Base-by-base conservation (phyloP, 192 early-diverging fungal species). In the Podila epicladia region DNA sequence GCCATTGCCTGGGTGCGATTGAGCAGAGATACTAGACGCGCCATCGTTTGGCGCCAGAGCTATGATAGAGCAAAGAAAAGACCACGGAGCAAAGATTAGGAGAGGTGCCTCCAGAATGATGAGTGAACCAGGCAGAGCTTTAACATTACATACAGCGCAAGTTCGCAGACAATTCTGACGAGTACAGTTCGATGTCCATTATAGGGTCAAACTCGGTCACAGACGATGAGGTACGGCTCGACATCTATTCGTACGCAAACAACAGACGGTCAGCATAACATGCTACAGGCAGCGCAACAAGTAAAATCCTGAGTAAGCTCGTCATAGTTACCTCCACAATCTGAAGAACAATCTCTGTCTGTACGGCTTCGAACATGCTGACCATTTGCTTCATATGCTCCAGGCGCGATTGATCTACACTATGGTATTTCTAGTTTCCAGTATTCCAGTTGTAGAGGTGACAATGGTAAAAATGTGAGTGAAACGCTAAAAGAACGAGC, bases 381-480 rank as follows among this genome's bases (percentile, higher is more conserved):
- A 85, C 58, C 8, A 48, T 69, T 28, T 77, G 74, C 69, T 85
- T 82, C 50, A 85, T 33, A 69, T 85, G 65, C 11, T 72, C 71
- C 2, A 71, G 68, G 38, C 84, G 78, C 7, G 26, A 59, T 45
- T 82, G 69, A 70, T 85, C 84, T 29, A 85, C 51, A 28, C 50
- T 32, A 74, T 85, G 79, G 48, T 67, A 82, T 74, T 74, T 82
- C 84, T 85, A 73, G 41, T 48, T 24, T 64, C 28, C 64, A 65
- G 24, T 17, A n/a, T 38, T 64, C 62, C 15, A 58, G 5, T 15
- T 37, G 35, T 11, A 17, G 0, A 45, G 17, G 12, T 45, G 41
- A 45, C 41, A 45, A 15, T 15, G 41, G 15, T 2, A 11, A 45
- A 37, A 45, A 31, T 5, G 22, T 19, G 29, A 38, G 9, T 37